Evolutionary conservation across 2,329 filamentous ascomycete species (phyloP).

Genomic region (Arachnomyces sp.): DNA sequence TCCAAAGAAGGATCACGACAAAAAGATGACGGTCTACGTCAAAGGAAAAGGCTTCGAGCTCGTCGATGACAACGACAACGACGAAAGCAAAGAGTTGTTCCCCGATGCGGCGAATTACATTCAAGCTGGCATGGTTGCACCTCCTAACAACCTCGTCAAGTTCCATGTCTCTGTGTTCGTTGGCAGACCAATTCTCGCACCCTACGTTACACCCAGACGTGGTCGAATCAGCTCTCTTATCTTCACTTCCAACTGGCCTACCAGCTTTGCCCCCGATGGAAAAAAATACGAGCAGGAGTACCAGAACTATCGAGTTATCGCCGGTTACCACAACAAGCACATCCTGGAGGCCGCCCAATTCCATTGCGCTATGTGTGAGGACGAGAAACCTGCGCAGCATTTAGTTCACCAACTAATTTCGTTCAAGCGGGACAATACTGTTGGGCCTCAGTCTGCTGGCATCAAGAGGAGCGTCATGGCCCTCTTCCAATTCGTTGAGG

Average conservation of each 20-base stretch:
- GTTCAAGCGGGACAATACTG: conserved; percentile 8
- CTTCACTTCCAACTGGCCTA: conserved; percentile 15
- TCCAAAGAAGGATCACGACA: background rate
- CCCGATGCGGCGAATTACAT: too few species aligned
- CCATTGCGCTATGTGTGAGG: conserved; percentile 16
- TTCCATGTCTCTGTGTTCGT: conserved; percentile 12
- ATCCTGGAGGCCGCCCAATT: conserved; percentile 14
- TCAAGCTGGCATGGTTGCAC: too few species aligned
- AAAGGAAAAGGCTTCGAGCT: background rate
- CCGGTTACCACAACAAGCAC: conserved; percentile 12
- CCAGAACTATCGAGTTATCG: conserved; percentile 13
- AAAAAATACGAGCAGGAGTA: conserved; percentile 8
- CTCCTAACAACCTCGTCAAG: conserved; percentile 5
- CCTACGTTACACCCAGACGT: conserved; percentile 3
- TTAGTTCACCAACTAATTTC: conserved; percentile 17
- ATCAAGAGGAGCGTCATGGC: conserved; percentile 10
- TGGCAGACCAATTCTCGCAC: conserved; percentile 14
- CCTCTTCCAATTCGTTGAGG: conserved; percentile 15
- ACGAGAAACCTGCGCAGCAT: conserved; percentile 8
- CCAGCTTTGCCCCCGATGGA: conserved; percentile 4
- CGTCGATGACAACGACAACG: too few species aligned
- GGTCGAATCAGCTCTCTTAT: conserved; percentile 13
- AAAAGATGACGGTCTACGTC: background rate
- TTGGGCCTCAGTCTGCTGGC: background rate
- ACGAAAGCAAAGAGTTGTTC: too few species aligned